Base-by-base conservation (phyloP, 176 grass and related monocot species). In the Musa schizocarpa region DNA sequence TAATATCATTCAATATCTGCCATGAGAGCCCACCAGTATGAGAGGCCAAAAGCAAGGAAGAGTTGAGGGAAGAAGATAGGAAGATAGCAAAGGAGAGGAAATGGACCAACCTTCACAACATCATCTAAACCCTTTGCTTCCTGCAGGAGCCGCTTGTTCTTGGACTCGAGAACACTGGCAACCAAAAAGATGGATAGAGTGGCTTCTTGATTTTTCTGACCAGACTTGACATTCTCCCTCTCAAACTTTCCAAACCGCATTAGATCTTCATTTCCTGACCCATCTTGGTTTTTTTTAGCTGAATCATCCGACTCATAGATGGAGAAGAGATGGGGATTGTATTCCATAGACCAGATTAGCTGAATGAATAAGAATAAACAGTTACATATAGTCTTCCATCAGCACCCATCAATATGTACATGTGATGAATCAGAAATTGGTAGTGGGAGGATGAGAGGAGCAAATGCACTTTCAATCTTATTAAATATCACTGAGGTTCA, bases 261-360 rank as follows among this genome's bases (percentile, higher is more conserved):
- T 52, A 99, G 72, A 83, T 78, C 90, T 78, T 86, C 76, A 80
- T 91, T 82, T 71, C 77, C 81, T 49, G 53, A 17, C 21, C 5
- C 51, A 50, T 57, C 72, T 17, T 51, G 43, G 13, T 9, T 62
- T 51, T 69, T 64, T 13, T 79, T 81, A 23, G 14, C 48, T 26
- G 54, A 58, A 43, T 81, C 54, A 14, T 88, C 68, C 11, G 77
- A 84, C 72, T 99, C 90, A 79, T 87, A 84, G 82, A 81, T 81
- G 53, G 88, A 81, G 74, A 99, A 99, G 53, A 89, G 70, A 63
- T 79, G 81, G 65, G 90, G 95, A 78, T 99, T 99, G 82, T 99
- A 99, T 81, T 99, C 95, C 95, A 99, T 99, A 54, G 90, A 83
- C 90, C 95, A 99, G 84, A 99, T 99, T 63, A 99, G 86, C 95